Conservation (phyloP, 2,329 filamentous ascomycete genomes). For the Cordyceps tenuipes region DNA sequence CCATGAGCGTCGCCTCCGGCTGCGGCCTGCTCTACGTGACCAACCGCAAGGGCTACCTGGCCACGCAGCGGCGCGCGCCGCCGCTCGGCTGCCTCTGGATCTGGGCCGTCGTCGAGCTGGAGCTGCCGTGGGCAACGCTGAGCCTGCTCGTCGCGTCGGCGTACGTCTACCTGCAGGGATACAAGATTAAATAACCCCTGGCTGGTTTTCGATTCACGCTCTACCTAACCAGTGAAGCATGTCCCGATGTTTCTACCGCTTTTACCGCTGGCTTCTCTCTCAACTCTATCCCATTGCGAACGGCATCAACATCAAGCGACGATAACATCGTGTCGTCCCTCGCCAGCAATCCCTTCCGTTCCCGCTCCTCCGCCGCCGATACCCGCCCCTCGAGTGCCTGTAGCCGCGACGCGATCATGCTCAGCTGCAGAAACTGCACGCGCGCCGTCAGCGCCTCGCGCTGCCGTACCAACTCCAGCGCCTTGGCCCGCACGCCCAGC, state of each 20-base stretch:
- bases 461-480: constrained; percentile 37
- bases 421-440: constrained; percentile 41
- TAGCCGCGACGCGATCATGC: constrained; percentile 37
- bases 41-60: constrained; percentile 73
- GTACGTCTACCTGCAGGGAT: constrained; percentile 43
- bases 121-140: constrained; percentile 54
- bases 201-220: not conserved
- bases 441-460: constrained; percentile 35
- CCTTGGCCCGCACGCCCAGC: constrained; percentile 35
- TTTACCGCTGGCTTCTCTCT: too few relatives aligned
- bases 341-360: not conserved
- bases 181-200: constrained; percentile 30
- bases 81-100: constrained; percentile 85
- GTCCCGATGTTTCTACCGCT: too few relatives aligned
- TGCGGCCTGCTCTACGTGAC: constrained; percentile 76
- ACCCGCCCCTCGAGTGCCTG: constrained; percentile 27
- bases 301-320: too few relatives aligned
- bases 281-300: too few relatives aligned
- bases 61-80: constrained; percentile 88
- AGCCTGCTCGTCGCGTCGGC: constrained; percentile 39
- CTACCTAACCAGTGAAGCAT: too few relatives aligned
- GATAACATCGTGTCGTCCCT: constrained; percentile 16
- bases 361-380: constrained; percentile 10
- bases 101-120: constrained; percentile 84
- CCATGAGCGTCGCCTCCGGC: constrained; percentile 52